phyloP scores from a whole-genome alignment of 139 green algal genomes.

The Choricystis sp. region DNA sequence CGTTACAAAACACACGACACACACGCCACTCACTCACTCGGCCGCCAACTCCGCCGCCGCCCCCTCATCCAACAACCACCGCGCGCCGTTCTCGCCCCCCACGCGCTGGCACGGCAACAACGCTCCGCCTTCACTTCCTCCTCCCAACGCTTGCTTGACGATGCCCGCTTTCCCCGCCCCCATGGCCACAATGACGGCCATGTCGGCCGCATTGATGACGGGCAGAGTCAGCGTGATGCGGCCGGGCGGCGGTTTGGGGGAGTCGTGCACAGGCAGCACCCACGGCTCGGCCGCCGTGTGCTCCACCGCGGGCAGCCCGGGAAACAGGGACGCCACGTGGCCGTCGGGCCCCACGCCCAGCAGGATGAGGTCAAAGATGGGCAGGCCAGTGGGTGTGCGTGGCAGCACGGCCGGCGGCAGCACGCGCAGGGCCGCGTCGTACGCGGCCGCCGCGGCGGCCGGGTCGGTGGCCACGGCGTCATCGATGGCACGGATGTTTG shows the following conservation, averaged over 20 bases:
- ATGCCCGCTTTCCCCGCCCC: conserved; percentile 7
- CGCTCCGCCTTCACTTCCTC: background rate
- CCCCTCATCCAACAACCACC: background rate
- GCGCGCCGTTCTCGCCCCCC: too few species aligned
- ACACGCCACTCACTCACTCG: too few species aligned
- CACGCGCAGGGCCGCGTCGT: conserved; percentile 48
- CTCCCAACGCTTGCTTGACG: background rate
- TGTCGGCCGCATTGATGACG: conserved; percentile 63
- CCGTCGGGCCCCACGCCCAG: conserved; percentile 91
- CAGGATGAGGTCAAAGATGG: conserved; percentile 78
- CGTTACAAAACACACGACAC: too few species aligned
- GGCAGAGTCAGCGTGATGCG: conserved; percentile 88
- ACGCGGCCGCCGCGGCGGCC: conserved; percentile 30
- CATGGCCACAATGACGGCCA: conserved; percentile 23
- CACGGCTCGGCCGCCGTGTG: conserved; percentile 27
- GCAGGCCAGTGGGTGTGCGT: conserved; percentile 28
- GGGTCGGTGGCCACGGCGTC: conserved; percentile 25
- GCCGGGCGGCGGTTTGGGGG: conserved; percentile 89
- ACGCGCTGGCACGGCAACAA: background rate
- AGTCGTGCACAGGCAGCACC: conserved; percentile 77
- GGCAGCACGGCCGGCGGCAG: conserved; percentile 37
- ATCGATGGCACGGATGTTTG: conserved; percentile 27
- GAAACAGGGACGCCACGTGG: conserved; percentile 96
- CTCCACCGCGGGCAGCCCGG: conserved; percentile 38
- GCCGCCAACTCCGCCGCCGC: background rate